Base-by-base conservation (phyloP, 306 rosid species). In the Cucumis cinereus region DNA sequence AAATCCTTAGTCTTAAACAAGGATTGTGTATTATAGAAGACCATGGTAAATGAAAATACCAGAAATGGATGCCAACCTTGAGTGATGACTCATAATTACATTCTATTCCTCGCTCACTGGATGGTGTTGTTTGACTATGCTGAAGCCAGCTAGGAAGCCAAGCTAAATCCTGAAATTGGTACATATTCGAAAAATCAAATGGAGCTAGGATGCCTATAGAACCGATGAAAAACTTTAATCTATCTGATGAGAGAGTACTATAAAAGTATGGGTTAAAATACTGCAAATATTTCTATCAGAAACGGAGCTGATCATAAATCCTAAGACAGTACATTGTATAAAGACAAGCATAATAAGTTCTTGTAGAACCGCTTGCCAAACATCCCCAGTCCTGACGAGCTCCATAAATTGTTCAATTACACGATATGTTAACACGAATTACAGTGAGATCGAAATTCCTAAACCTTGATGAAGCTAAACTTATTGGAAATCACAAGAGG, bases 141-240 rank as follows among this genome's bases (percentile, higher is more conserved):
- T 93, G 98, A 87, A 89, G 86, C 97, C 98, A 93, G 78, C 79
- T 75, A 45, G 98, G 97, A 79, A 88, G 82, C 98, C 97, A 93
- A 77, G 89, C 97, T 66, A 79, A 81, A 80, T 91, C 97, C 98
- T 91, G 83, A 43, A 62, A 76, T 74, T 60, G 53, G 43, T 35
- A 68, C 64, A 79, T 49, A 15, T 38, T 75, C 24, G 26, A 80
- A 19, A 60, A n/a, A 4, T 55, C 41, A 69, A 69, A 69, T 22
- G 24, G 22, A 24, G 30, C 22, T 45, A 24, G 14, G 20, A 23
- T 69, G 38, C 38, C 20, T 43, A 10, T 0, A 38, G 38, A 28
- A 66, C 72, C 12, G 17, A 38, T 15, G 28, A 38, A 38, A 66
- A 66, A n/a, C 38, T 4, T 22, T 4, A 38, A 66, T 15, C 50